These are phyloP conservation scores for Incumbomyces lentus DNA, from an alignment of 2,329 filamentous ascomycete genomes.

Conservation along the genomic window DNA sequence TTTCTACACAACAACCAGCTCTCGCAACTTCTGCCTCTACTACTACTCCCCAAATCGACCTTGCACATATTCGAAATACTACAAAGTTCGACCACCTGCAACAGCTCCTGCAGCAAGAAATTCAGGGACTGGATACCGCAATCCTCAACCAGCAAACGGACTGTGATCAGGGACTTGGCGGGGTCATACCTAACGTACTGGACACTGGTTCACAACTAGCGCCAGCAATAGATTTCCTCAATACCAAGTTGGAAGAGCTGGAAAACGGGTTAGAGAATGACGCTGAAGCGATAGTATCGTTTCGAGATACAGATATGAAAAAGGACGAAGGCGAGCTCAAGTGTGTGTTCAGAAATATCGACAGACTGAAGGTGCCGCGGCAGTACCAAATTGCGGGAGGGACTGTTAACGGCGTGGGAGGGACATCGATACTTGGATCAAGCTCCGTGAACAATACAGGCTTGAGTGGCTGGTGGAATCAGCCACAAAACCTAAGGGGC, in stretches of 20 bases:
- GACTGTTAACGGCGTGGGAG: constrained; percentile 1
- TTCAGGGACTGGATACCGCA: constrained; percentile 66
- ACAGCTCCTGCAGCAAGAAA: constrained; percentile 66
- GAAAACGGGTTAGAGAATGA: constrained; percentile 55
- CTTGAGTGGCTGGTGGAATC: constrained; percentile 23
- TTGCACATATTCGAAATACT: constrained; percentile 68
- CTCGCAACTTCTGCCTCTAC: constrained; percentile 40
- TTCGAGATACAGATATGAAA: constrained; percentile 45
- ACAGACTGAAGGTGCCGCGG: constrained; percentile 61
- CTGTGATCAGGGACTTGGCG: constrained; percentile 62
- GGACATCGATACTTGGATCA: constrained; percentile 1
- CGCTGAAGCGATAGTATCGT: constrained; percentile 47
- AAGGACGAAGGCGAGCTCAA: constrained; percentile 61
- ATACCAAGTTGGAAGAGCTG: constrained; percentile 51
- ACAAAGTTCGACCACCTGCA: constrained; percentile 87
- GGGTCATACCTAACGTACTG: constrained; percentile 55
- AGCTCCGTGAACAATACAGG: constrained; percentile 10
- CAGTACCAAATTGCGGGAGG: constrained; percentile 45
- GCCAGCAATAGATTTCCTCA: constrained; percentile 54
- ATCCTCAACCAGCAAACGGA: constrained; percentile 68
- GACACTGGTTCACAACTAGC: constrained; percentile 54
- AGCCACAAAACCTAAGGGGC: constrained; percentile 20
- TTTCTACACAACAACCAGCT: not conserved
- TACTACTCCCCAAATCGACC: constrained; percentile 68
- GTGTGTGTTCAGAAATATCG: constrained; percentile 61